phyloP scores from a whole-genome alignment of 2,329 filamentous ascomycete genomes.

The Aspergillus jensenii region DNA sequence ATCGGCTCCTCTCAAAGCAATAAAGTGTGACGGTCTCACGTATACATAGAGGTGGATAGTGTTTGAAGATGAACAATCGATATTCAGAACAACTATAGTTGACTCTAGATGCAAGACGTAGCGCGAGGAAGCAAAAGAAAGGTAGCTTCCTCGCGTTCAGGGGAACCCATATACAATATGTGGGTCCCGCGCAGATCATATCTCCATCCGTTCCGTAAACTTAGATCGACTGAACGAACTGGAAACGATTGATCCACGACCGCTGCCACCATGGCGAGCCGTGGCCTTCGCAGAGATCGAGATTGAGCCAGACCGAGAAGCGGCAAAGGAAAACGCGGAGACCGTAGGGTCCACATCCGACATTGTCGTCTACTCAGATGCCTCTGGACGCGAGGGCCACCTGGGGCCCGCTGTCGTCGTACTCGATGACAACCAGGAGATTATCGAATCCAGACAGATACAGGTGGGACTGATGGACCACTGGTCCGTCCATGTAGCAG shows the following conservation, averaged over 20 bases:
- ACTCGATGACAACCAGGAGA: not conserved
- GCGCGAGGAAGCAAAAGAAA: no score
- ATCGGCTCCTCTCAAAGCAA: no score
- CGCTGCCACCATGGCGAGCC: conserved; percentile 20
- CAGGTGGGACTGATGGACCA: conserved; percentile 14
- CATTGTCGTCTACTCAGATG: conserved; percentile 19
- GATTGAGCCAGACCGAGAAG: conserved; percentile 22
- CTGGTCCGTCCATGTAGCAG: conserved; percentile 23
- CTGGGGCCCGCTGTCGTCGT: conserved; percentile 15
- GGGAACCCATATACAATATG: no score
- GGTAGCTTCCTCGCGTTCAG: no score
- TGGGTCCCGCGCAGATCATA: no score
- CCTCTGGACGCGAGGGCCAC: conserved; percentile 17
- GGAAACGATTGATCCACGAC: conserved; percentile 25
- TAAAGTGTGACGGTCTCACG: no score
- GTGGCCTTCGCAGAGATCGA: conserved; percentile 23
- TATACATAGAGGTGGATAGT: no score
- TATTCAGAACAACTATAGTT: no score
- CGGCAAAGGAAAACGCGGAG: conserved; percentile 17
- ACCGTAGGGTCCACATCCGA: conserved; percentile 7
- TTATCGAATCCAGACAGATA: not conserved
- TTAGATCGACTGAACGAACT: conserved; percentile 13
- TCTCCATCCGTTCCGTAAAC: no score
- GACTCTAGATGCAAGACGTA: no score
- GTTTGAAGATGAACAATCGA: no score